Evolutionary conservation across 192 early-diverging fungal genomes (phyloP), one percentile per base, ranked within the genome.

Genomic region (Coemansia umbellata): DNA sequence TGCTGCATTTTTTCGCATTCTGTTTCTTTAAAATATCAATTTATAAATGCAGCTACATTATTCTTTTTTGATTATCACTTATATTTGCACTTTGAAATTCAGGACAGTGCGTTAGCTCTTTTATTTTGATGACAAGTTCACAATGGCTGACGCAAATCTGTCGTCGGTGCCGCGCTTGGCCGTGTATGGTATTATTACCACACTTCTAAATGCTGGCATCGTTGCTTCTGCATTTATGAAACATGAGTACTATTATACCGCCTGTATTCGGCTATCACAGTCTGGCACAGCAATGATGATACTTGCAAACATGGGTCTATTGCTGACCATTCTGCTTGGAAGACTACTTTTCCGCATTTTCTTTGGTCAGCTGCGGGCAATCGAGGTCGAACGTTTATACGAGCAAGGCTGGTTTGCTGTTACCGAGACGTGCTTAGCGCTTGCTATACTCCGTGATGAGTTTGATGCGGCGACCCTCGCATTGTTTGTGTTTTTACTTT

Each of bases 311-410:
- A 83, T 91, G 69, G 85, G 82, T 3, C 53, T 90, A 40, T 87
- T 89, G 50, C 37, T 93, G 18, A 87, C 87, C 1, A 87, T 97
- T 26, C 48, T 96, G 45, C 52, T 87, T 10, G 92, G 94, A 6
- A 85, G 87, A 47, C 50, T 81, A 19, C 61, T 94, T 30, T 88
- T 92, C 41, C 74, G 85, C 17, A 60, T 91, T 3, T 94, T 95
- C 64, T 97, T 98, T 84, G 96, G 96, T 17, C 80, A 79, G 24
- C 82, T 98, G 56, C 79, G 96, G 27, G 85, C 91, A 5, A 79
- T 94, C 40, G 96, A 98, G 73, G 90, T 97, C 17, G 96, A 98
- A 87, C 94, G 96, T 58, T 75, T 97, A n/a, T 97, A 99, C 59
- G 96, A 99, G 63, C 82, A 89, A 19, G 89, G 92, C 9, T 99